Base-by-base conservation (phyloP, 306 rosid species). In the Canavalia ensiformis region DNA sequence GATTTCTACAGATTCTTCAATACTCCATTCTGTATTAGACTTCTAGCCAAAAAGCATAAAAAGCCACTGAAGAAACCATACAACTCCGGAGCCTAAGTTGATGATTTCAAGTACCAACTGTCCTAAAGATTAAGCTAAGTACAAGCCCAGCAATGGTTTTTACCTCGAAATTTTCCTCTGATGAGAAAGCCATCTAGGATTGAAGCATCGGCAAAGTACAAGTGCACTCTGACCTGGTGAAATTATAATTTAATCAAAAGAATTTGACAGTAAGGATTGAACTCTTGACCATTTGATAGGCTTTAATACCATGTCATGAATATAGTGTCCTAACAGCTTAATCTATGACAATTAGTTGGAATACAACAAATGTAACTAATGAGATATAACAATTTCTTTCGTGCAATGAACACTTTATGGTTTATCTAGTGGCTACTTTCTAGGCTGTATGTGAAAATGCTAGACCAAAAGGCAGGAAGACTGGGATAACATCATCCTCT, bases 381-480 rank as follows among this genome's bases (percentile, higher is more conserved):
- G 4, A 57, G 2, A 29, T 57, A 57, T 57, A 28, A 56, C 8
- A 57, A 57, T 31, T 29, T 29, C 10, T 28, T 57, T 29, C 35
- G 29, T 28, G 64, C 29, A 57, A 57, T 57, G 34, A 29, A 28
- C 6, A 57, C 12, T 29, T 57, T 28, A 57, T 5, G 37, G 29
- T 57, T 57, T 45, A 45, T 29, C 4, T 4, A 54, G 13, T 8
- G 30, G 66, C 66, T 59, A 59, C 41, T 9, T 59, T 31, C 30
- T 59, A 59, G 66, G 18, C 39, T 58, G 50, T 45, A n/a, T 29
- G 39, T 58, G 65, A 30, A 58, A 58, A 6, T 30, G 65, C 66
- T 3, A 3, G 18, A 31, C 18, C 0, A 31, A 59, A 59, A 31
- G 41, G 41, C 6, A 59, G 18, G 41, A 59, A 59, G 66, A 6